phyloP scores from a whole-genome alignment of 2,329 filamentous ascomycete genomes.

The Chrysosporium keratinophilum region DNA sequence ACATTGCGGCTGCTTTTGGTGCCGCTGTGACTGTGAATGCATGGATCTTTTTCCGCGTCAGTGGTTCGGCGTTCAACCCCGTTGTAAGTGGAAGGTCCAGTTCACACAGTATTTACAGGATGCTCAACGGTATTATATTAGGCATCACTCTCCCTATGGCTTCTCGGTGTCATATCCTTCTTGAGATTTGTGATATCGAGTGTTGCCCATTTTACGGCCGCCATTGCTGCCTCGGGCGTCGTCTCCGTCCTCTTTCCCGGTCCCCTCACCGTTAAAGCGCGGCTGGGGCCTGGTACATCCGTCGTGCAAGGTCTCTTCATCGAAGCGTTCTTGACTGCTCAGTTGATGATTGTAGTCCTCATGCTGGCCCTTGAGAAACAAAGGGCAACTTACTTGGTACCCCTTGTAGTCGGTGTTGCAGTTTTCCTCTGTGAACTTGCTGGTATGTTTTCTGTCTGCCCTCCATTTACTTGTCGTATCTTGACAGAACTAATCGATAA shows the following conservation, averaged over 20 bases:
- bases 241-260: conserved; percentile 51
- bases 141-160: conserved; percentile 51
- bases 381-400: conserved; percentile 59
- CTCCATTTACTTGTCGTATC: not conserved
- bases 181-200: conserved; percentile 45
- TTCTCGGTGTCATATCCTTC: conserved; percentile 48
- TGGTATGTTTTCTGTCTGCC: conserved; percentile 23
- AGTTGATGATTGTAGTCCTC: conserved; percentile 55
- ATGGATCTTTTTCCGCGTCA: conserved; percentile 46
- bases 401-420: conserved; percentile 59
- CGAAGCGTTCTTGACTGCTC: conserved; percentile 55
- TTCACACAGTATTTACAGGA: not conserved
- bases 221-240: conserved; percentile 50
- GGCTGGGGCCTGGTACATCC: conserved; percentile 43
- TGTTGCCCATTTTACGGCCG: conserved; percentile 48
- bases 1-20: conserved; percentile 37
- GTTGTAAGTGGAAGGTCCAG: conserved; percentile 25
- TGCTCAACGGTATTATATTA: conserved; percentile 14
- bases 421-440: conserved; percentile 53
- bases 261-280: conserved; percentile 46
- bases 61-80: conserved; percentile 44
- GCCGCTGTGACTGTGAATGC: conserved; percentile 44
- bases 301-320: conserved; percentile 53
- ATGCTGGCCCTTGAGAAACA: conserved; percentile 67
- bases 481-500: not conserved